Evolutionary conservation across 1,284 basidiomycete genomes (phyloP), one percentile per base, ranked within the genome.

Genomic region (Cutaneotrichosporon curvatum): DNA sequence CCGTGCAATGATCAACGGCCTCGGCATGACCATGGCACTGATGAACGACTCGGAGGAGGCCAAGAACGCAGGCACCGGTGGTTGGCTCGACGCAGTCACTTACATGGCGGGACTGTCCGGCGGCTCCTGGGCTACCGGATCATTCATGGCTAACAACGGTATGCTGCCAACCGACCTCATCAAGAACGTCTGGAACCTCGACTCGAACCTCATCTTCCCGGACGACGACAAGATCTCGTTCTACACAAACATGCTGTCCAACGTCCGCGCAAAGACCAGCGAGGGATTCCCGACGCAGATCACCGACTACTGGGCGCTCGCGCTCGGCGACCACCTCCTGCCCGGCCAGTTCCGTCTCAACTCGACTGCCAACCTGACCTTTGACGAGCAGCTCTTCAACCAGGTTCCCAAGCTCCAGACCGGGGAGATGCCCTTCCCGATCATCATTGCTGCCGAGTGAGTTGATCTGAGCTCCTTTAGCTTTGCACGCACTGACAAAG

Each of bases 161-260:
- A 22, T 37, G 40, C 47, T 61, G 15, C 68, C 70, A 1, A 57
- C 58, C 15, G 58, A 66, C 50, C 55, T 71, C 16, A 47, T 67
- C 43, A 49, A 53, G 19, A 61, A 67, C 40, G 63, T 68, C 14
- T 74, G 73, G 71, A 63, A 76, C 50, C 62, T 77, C 18, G 53
- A 62, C 5, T 63, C 63, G 21, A 75, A 76, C 59, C 61, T 77
- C 19, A 55, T 77, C 0, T 85, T 92, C 71, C 87, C 88, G 0
- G 87, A 81, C 60, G 82, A 84, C n/a, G 76, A 75, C 6, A 74
- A 77, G 70, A 61, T 77, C 49, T 70, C 71, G 34, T 76, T 78
- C 62, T 64, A 66, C 25, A 81, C 89, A 33, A 46, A 54, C 48
- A 43, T 73, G 40, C 46, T 70, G 20, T 47, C 52, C 19, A 58